These are phyloP conservation scores for Spathaspora sp. DNA, from an alignment of 805 yeast genomes.

Conservation along the genomic window DNA sequence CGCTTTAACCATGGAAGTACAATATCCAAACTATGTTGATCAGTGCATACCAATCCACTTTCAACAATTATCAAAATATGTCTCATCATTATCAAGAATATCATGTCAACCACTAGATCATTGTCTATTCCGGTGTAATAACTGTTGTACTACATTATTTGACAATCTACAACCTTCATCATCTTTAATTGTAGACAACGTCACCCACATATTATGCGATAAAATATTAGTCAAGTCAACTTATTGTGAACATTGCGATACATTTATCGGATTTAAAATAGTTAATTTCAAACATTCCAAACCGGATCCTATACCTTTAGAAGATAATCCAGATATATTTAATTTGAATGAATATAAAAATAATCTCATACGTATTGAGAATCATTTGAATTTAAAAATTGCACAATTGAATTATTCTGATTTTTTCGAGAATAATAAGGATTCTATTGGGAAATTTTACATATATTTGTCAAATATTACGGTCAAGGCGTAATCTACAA, in stretches of 20 bases:
- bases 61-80: neutral
- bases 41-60: constrained; percentile 1
- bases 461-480: constrained; percentile 2
- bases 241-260: constrained; percentile 10
- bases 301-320: constrained; percentile 3
- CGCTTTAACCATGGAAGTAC: neutral
- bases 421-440: constrained; percentile 3
- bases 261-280: constrained; percentile 13
- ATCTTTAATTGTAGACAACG: neutral
- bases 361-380: constrained; percentile 9
- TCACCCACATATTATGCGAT: neutral
- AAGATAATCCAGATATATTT: neutral
- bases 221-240: neutral
- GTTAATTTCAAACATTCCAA: constrained; percentile 3
- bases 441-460: constrained; percentile 5
- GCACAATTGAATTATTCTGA: neutral
- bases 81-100: neutral
- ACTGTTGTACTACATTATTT: neutral
- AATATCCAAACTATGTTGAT: neutral
- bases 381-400: constrained; percentile 2
- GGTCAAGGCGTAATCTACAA: neutral
- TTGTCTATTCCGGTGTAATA: neutral
- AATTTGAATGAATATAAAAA: constrained; percentile 9
- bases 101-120: neutral
- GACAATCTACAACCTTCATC: neutral